Evolutionary conservation across 1,284 basidiomycete genomes (phyloP).

Genomic region (Exobasidium cylindrosporum): DNA sequence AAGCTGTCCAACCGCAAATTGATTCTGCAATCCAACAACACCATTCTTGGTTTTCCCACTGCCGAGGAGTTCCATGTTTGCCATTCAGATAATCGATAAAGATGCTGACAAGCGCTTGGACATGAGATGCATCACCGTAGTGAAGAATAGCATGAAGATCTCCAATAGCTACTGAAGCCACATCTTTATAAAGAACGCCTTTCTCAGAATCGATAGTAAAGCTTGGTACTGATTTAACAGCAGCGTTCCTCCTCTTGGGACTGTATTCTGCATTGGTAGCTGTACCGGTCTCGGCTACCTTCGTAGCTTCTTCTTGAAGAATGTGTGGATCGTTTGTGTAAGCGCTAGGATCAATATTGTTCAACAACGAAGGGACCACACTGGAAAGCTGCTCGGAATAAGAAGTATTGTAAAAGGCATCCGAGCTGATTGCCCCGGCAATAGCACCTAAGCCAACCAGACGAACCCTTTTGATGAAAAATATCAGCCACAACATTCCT

Average conservation of each 20-base stretch:
- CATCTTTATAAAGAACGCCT: slow-evolving; percentile 72
- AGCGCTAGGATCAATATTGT: slow-evolving; percentile 63
- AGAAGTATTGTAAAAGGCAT: slow-evolving; percentile 76
- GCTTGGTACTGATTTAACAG: slow-evolving; percentile 77
- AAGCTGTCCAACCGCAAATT: slow-evolving; percentile 77
- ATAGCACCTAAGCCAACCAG: slow-evolving; percentile 82
- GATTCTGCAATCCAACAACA: slow-evolving; percentile 79
- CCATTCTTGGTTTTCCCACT: slow-evolving; percentile 72
- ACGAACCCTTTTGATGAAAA: slow-evolving; percentile 57
- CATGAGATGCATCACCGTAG: slow-evolving; percentile 74
- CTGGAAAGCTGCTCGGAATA: slow-evolving; percentile 71
- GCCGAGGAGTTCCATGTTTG: slow-evolving; percentile 26
- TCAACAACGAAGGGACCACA: slow-evolving; percentile 73
- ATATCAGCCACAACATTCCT: slow-evolving; percentile 61
- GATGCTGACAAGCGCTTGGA: slow-evolving; percentile 67
- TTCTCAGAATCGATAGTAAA: slow-evolving; percentile 83
- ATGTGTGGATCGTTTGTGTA: not conserved
- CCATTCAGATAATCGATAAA: slow-evolving; percentile 58
- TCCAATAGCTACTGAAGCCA: slow-evolving; percentile 70
- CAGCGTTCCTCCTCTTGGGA: slow-evolving; percentile 67
- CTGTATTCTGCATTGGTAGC: slow-evolving; percentile 67
- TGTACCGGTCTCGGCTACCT: slow-evolving; percentile 65
- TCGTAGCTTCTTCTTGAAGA: slow-evolving; percentile 52
- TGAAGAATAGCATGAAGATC: slow-evolving; percentile 71
- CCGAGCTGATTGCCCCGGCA: slow-evolving; percentile 76